Evolutionary conservation across 768 basidiomycete genomes (phyloP), one percentile per base, ranked within the genome.

Genomic region (Rhizopogon sp.): DNA sequence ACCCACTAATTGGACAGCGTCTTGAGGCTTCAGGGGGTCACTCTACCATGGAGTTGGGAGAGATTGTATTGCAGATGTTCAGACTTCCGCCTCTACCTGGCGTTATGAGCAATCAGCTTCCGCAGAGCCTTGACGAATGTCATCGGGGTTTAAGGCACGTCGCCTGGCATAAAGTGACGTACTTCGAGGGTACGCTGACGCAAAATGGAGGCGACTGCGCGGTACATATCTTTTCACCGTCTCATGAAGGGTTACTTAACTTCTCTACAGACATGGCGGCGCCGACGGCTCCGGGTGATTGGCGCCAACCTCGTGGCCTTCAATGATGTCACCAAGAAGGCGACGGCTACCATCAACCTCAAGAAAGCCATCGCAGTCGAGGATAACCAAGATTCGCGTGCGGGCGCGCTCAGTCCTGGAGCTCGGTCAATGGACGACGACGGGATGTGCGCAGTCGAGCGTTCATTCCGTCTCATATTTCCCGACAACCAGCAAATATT

Each of bases 111-210:
- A 83, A 86, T 43, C 81, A 91, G 57, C 75, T 98, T 17, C 95
- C 96, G 13, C 88, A 94, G 69, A 93, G 91, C 64, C 74, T 98
- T 62, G 95, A 98, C 53, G 96, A 98, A 64, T 95, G 92, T 62
- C 80, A 87, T 62, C 82, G 90, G 13, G 95, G 96, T 1, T 74
- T 98, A 59, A 76, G 91, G 56, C 88, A 95, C 63, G 85, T 93
- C 54, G 87, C 88, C 39, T 97, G 93, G 94, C 93, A 96, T 65
- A 94, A 95, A 73, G 81, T 88, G 60, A 91, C 93, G 20, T 95
- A 96, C 71, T 92, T 90, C 71, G 90, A 97, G 70, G 93, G 96
- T 28, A 86, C 84, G 0, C 70, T 98, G 60, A 98, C 96, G 13
- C 96, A 98, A 74, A 83, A 79, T 58, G 96, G 96, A 14, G 96